Percentiles rank a stretch among this genome's conserved stretches.
These are phyloP conservation scores for Bretschneidera sinensis DNA, from an alignment of 345 rosid genomes.

Conservation along the genomic window DNA sequence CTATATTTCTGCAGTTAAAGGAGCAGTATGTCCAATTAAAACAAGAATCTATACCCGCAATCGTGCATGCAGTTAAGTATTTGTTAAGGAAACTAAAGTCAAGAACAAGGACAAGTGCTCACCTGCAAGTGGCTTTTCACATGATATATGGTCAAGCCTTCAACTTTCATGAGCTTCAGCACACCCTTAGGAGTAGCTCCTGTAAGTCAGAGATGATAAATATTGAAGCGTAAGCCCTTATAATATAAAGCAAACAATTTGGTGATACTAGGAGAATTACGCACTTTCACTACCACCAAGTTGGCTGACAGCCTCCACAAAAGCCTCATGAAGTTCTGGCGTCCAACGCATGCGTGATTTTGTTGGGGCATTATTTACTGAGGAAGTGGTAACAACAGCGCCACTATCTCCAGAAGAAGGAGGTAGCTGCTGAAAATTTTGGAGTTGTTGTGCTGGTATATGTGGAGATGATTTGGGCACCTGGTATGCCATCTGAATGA, in stretches of 20 bases:
- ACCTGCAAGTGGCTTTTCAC: conserved; percentile 99
- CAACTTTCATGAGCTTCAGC: conserved; percentile 79
- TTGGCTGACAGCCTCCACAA: conserved; percentile 87
- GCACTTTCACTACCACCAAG: conserved; percentile 93
- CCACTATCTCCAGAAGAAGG: conserved; percentile 50
- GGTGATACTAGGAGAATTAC: conserved; percentile 16
- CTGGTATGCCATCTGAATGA: conserved; percentile 54
- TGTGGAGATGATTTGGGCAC: conserved; percentile 34
- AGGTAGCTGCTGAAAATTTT: conserved; percentile 41
- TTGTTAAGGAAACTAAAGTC: not conserved
- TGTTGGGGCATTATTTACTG: conserved; percentile 34
- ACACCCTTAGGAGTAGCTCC: conserved; percentile 98
- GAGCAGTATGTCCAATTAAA: conserved; percentile 5
- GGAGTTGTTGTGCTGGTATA: conserved; percentile 36
- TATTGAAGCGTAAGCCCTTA: not conserved
- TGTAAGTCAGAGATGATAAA: conserved; percentile 22
- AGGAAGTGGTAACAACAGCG: conserved; percentile 40
- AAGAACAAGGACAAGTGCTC: conserved; percentile 7
- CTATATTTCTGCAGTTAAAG: conserved; percentile 74
- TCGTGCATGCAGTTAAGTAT: not conserved
- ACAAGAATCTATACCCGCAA: not conserved
- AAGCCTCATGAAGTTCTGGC: conserved; percentile 93
- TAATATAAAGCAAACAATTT: not conserved
- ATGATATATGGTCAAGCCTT: conserved; percentile 89
- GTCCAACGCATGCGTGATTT: conserved; percentile 98